phyloP scores from a whole-genome alignment of 2,329 filamentous ascomycete genomes.

The Emmonsia crescens region DNA sequence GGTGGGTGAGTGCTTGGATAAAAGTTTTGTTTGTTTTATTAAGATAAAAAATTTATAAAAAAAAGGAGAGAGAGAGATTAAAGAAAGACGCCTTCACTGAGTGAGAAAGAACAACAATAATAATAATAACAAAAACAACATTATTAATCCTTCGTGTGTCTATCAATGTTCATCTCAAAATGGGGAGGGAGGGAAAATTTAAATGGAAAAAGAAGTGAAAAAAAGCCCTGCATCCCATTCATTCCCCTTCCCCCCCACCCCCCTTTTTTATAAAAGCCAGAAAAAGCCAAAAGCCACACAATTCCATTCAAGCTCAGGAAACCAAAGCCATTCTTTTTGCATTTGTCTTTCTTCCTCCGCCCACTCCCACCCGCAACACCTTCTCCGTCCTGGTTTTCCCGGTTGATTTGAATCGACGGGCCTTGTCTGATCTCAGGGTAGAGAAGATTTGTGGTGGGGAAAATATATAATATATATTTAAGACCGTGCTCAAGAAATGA shows the following conservation, averaged over 20 bases:
- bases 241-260: too few species aligned
- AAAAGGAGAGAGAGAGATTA: neutral
- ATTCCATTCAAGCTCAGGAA: neutral
- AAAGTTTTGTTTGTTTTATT: neutral
- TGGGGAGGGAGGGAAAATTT: too few species aligned
- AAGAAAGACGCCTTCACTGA: too few species aligned
- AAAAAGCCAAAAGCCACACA: neutral
- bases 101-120: too few species aligned
- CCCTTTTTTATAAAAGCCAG: neutral
- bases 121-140: too few species aligned
- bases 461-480: neutral
- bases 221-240: neutral
- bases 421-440: conserved; percentile 3
- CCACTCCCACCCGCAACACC: neutral
- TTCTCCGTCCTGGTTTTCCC: neutral
- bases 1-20: neutral
- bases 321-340: neutral
- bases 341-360: neutral
- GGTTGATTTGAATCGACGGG: neutral
- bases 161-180: too few species aligned
- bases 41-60: too few species aligned
- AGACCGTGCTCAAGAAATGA: neutral
- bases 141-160: too few species aligned
- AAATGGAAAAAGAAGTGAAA: too few species aligned
- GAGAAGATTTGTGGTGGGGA: neutral